These are phyloP conservation scores for Musa itinerans DNA, from an alignment of 176 grass and related monocot genomes.

Conservation along the genomic window DNA sequence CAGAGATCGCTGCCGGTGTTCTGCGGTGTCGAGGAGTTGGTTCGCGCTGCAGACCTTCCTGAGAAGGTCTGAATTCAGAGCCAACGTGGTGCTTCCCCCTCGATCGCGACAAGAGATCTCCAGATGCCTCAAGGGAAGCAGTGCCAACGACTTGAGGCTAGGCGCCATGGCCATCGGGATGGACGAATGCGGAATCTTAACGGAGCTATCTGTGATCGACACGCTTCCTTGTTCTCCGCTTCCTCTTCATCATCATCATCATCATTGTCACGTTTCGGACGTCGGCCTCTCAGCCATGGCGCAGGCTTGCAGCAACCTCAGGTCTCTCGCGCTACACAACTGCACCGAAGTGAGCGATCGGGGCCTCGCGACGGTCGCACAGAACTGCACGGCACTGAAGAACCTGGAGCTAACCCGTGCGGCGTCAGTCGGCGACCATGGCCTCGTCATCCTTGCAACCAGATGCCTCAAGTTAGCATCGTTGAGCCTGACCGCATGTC, in stretches of 20 bases:
- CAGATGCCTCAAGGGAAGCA: too few species aligned
- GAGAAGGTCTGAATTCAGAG: background rate
- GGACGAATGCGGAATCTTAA: background rate
- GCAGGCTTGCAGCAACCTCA: background rate
- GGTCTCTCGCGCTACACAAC: background rate
- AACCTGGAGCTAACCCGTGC: background rate
- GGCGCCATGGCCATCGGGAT: conserved; percentile 2
- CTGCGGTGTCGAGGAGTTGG: conserved; percentile 15
- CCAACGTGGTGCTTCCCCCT: background rate
- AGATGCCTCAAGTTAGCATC: background rate
- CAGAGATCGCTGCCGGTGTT: background rate
- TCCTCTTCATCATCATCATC: too few species aligned
- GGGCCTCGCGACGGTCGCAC: background rate
- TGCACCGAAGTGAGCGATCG: background rate
- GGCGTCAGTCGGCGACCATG: background rate
- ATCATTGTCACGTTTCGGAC: background rate
- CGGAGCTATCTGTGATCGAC: background rate
- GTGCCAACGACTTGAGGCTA: background rate
- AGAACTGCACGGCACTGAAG: background rate
- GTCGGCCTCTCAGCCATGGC: background rate
- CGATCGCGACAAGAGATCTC: too few species aligned
- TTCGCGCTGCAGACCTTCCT: background rate
- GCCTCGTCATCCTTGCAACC: background rate
- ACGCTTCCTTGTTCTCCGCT: background rate
- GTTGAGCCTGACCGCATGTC: background rate